Percentiles rank a stretch among this genome's conserved stretches.
These are phyloP conservation scores for Amniculicola lignicola DNA, from an alignment of 495 filamentous ascomycete species.

Conservation along the genomic window DNA sequence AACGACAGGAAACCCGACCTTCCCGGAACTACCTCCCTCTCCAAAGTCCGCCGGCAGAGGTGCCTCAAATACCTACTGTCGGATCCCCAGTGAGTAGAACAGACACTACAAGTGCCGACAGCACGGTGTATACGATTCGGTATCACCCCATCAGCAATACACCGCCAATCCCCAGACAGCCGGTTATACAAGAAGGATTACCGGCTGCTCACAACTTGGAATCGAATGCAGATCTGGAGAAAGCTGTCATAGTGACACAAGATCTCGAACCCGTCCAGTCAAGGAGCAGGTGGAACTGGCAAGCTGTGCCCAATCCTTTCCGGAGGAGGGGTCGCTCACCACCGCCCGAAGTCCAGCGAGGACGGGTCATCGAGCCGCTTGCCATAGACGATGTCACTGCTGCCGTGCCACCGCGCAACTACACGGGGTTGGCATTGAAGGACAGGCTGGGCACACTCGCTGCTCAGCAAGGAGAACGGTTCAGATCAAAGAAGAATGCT, in stretches of 20 bases:
- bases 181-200: neutral
- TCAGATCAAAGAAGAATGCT: constrained; percentile 32
- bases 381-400: constrained; percentile 16
- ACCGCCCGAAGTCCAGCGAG: constrained; percentile 53
- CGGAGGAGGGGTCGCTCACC: constrained; percentile 52
- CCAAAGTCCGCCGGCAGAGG: constrained; percentile 58
- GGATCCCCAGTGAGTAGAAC: constrained; percentile 71
- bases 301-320: constrained; percentile 52
- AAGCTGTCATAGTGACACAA: constrained; percentile 22
- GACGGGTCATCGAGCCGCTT: constrained; percentile 39
- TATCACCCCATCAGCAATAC: constrained; percentile 74
- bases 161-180: constrained; percentile 37
- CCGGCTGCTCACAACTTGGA: neutral
- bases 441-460: constrained; percentile 40
- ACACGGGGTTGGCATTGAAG: constrained; percentile 38
- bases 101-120: constrained; percentile 73
- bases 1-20: neutral
- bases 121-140: constrained; percentile 80
- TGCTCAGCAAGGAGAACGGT: constrained; percentile 39
- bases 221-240: constrained; percentile 22
- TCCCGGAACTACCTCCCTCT: constrained; percentile 25
- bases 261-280: neutral
- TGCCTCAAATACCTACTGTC: constrained; percentile 58
- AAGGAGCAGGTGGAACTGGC: constrained; percentile 43
- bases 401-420: constrained; percentile 37